Conservation (phyloP, 495 filamentous ascomycete genomes). For the Xylaria venustula region DNA sequence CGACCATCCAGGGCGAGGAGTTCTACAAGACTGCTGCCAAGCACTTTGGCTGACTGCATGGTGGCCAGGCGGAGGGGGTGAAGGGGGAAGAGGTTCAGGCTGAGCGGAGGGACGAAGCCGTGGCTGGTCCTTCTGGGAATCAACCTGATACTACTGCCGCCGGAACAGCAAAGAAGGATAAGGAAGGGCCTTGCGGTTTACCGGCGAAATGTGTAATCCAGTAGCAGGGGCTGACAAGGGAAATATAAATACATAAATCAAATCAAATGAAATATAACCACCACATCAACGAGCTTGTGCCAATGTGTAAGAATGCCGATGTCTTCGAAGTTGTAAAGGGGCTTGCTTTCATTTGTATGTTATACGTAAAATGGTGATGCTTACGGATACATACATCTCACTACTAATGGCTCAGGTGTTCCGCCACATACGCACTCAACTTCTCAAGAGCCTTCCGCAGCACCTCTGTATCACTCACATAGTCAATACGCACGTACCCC, state of each 20-base stretch:
- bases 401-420: conserved; percentile 14
- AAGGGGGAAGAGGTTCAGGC: conserved; percentile 2
- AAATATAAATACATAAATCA: not conserved
- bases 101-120: too few relatives aligned
- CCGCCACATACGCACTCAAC: conserved; percentile 58
- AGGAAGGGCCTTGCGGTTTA: conserved; percentile 25
- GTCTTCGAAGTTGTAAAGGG: too few relatives aligned
- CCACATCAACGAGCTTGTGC: not conserved
- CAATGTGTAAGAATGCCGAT: not conserved
- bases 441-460: conserved; percentile 64
- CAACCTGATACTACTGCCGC: too few relatives aligned
- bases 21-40: conserved; percentile 82
- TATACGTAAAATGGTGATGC: not conserved
- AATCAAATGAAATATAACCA: conserved; percentile 2
- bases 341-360: too few relatives aligned
- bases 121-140: too few relatives aligned
- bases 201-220: conserved; percentile 26
- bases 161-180: conserved; percentile 12
- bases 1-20: conserved; percentile 74
- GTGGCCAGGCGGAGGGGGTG: conserved; percentile 33
- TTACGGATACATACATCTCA: not conserved
- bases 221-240: conserved; percentile 1
- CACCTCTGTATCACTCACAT: conserved; percentile 69
- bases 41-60: conserved; percentile 84
- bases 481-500: conserved; percentile 80